Base-by-base conservation (phyloP, 768 basidiomycete species). In the Mycena crocata region DNA sequence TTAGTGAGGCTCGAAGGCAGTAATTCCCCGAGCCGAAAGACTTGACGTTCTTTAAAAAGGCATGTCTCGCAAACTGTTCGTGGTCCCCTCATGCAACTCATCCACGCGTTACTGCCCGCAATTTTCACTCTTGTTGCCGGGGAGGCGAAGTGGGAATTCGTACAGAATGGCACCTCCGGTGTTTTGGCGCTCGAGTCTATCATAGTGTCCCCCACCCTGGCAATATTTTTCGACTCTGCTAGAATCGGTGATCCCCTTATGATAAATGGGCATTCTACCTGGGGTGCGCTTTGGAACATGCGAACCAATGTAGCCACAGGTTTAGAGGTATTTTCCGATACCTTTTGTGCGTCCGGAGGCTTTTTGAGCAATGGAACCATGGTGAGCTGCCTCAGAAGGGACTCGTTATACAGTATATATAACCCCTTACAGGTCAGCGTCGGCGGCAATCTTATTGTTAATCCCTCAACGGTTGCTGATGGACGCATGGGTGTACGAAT, bases 301-400 rank as follows among this genome's bases (percentile, higher is more conserved):
- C n/a, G n/a, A n/a, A n/a, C n/a, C n/a, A n/a, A n/a, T n/a, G n/a
- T n/a, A n/a, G n/a, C n/a, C n/a, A n/a, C n/a, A n/a, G n/a, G n/a
- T n/a, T n/a, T n/a, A n/a, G n/a, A n/a, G n/a, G n/a, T n/a, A n/a
- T n/a, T n/a, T n/a, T n/a, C n/a, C n/a, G n/a, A n/a, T n/a, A n/a
- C n/a, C n/a, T n/a, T n/a, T n/a, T n/a, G n/a, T n/a, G n/a, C n/a
- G n/a, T n/a, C n/a, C n/a, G n/a, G n/a, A n/a, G n/a, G n/a, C n/a
- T n/a, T n/a, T n/a, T n/a, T n/a, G n/a, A n/a, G n/a, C n/a, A n/a
- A 81, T 50, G 80, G 77, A 4, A 72, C 77, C 10, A 75, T 79
- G 78, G 75, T 78, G 24, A 6, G 57, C 55, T 7, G 12, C 17
- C 56, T 42, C 2, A n/a, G 39, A 37, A 37, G 37, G 37, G 10